Evolutionary conservation across 75 land plant genomes (phyloP).

Genomic region (Cryptomeria japonica): DNA sequence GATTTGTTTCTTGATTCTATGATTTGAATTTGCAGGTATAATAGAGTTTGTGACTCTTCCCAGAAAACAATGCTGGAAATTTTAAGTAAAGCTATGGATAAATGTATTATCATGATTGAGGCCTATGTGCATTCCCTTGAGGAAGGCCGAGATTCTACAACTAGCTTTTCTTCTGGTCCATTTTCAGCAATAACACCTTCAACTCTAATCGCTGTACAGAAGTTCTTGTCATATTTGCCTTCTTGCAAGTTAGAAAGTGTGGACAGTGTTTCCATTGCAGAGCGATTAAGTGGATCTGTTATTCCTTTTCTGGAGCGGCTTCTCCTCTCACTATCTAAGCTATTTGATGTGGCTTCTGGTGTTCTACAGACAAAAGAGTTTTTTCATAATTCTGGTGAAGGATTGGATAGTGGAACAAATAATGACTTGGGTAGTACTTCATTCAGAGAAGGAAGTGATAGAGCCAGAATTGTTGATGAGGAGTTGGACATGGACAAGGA

Average conservation of each 20-base stretch:
- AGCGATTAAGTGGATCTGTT: constrained; percentile 10
- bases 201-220: constrained; percentile 30
- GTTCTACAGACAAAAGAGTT: not conserved
- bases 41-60: not conserved
- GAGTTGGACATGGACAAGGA: constrained; percentile 59
- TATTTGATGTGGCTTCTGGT: constrained; percentile 27
- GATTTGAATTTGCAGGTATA: constrained; percentile 7
- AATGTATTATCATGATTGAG: not conserved
- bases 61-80: not conserved
- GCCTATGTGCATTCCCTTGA: not conserved
- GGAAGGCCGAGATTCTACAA: not conserved
- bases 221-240: constrained; percentile 41
- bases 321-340: constrained; percentile 33
- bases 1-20: not conserved
- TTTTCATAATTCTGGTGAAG: not conserved
- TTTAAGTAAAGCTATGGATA: not conserved
- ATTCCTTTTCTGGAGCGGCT: constrained; percentile 41
- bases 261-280: constrained; percentile 17
- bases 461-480: constrained; percentile 47
- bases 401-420: not conserved
- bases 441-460: not conserved
- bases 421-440: not conserved
- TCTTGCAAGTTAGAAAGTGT: constrained; percentile 19
- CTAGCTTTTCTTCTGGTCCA: constrained; percentile 3
- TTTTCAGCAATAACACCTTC: constrained; percentile 24